Evolutionary conservation across 2,329 filamentous ascomycete species (phyloP), one percentile per base, ranked within the genome.

Genomic region (Claviceps sorghi): DNA sequence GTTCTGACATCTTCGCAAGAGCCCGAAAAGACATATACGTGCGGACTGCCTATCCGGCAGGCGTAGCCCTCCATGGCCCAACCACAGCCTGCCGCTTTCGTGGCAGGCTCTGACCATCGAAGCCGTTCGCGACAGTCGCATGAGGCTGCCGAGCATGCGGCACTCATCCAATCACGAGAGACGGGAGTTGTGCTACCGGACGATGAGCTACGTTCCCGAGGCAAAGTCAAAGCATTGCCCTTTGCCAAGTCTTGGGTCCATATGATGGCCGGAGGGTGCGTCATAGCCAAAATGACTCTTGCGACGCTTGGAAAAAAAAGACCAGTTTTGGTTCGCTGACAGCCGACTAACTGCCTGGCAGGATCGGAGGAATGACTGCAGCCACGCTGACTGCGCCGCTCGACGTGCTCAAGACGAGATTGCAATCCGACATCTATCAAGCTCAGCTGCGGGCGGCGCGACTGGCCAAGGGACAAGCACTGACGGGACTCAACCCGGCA

Each of bases 391-490:
- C 91, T 1, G 89, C 88, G 9, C 91, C 91, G 22, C 84, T 97
- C 54, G 91, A 96, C 64, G 90, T 96, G 34, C 78, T 97, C 49
- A 95, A 95, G 68, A 97, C 91, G 11, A 82, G 91, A 38, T 75
- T 97, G 3, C 91, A 97, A 67, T 94, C 88, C 62, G 90, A 95
- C 64, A 94, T 94, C 66, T 96, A 96, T 74, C 88, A 95, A 66
- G 76, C 82, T 9, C 87, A 95, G 67, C 77, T 95, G 46, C 77
- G 77, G 32, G 79, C 83, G 17, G 77, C 80, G 9, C 79, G 86
- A 49, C 72, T 78, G n/a, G 77, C 81, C 63, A 63, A 78, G 69
- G 58, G 79, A 62, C 62, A 77, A 69, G 60, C 73, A 66, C 56
- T 65, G 36, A 60, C 61, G 29, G 56, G 60, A 29, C 75, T 88